Conservation (phyloP, 148 eudicot species). For the Selenicereus undatus region DNA sequence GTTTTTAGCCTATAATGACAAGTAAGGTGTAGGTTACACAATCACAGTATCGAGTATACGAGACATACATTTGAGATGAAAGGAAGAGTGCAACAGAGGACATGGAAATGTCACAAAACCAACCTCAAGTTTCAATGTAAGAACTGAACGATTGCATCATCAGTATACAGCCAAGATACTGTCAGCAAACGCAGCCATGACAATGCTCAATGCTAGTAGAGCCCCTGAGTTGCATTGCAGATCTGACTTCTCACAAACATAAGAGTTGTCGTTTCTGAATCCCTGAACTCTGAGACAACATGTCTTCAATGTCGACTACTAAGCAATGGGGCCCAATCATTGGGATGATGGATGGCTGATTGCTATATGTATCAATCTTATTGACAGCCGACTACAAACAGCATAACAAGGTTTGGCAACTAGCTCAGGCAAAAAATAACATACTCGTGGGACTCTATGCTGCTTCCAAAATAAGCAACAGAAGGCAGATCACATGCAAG, state of each 20-base stretch:
- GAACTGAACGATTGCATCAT: neutral
- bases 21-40: too few relatives aligned
- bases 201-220: neutral
- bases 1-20: too few relatives aligned
- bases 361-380: conserved; percentile 12
- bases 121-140: too few relatives aligned
- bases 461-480: conserved; percentile 11
- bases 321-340: conserved; percentile 12
- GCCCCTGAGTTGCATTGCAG: neutral
- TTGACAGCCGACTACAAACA: conserved; percentile 21
- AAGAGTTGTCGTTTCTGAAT: neutral
- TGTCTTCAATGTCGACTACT: conserved; percentile 7
- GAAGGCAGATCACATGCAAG: conserved; percentile 25
- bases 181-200: neutral
- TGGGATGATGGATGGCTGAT: neutral
- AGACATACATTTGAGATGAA: too few relatives aligned
- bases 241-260: neutral
- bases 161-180: neutral
- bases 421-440: conserved; percentile 5
- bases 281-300: conserved; percentile 2
- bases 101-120: too few relatives aligned
- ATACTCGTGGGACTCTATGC: conserved; percentile 11
- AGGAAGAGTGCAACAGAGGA: too few relatives aligned
- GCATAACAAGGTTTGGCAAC: conserved; percentile 10
- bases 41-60: too few relatives aligned